These are phyloP conservation scores for Nothomitra cinnamomea DNA, from an alignment of 2,329 filamentous ascomycete species.

Conservation along the genomic window DNA sequence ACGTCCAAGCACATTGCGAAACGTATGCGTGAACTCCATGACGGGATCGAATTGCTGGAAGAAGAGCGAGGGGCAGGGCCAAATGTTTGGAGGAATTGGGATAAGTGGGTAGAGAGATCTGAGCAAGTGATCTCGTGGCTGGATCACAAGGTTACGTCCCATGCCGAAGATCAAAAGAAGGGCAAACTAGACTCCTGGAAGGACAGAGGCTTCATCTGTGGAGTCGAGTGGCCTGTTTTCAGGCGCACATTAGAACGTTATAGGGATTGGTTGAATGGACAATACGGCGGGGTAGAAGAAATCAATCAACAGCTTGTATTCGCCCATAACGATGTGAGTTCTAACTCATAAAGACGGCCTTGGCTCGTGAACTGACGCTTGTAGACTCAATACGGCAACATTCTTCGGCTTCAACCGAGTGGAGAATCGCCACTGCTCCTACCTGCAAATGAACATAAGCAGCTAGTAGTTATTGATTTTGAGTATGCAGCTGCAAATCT, in stretches of 20 bases:
- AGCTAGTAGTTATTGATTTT: conserved; percentile 93
- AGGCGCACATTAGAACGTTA: conserved; percentile 60
- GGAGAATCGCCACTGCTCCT: conserved; percentile 70
- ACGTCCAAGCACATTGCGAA: conserved; percentile 91
- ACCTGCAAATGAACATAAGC: conserved; percentile 86
- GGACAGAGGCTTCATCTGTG: conserved; percentile 58
- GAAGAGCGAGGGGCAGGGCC: conserved; percentile 65
- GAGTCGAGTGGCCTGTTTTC: conserved; percentile 69
- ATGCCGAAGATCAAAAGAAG: conserved; percentile 25
- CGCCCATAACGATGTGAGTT: conserved; percentile 84
- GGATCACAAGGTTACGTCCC: conserved; percentile 40
- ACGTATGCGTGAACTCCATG: conserved; percentile 89
- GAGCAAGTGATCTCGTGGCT: conserved; percentile 41
- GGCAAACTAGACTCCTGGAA: conserved; percentile 41
- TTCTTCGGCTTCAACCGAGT: conserved; percentile 57
- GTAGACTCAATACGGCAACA: conserved; percentile 95
- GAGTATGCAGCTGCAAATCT: conserved; percentile 89
- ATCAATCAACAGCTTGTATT: conserved; percentile 70
- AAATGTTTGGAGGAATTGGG: conserved; percentile 84
- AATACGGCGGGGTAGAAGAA: conserved; percentile 48
- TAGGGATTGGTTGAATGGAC: conserved; percentile 50
- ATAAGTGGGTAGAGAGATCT: conserved; percentile 65
- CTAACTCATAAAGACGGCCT: neutral
- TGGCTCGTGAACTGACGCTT: neutral
- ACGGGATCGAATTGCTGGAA: conserved; percentile 73